Percentiles rank a stretch among this genome's conserved stretches.
Evolutionary conservation across 371 early-diverging fungal species (phyloP).

Genomic region (Lichtheimia hyalospora): DNA sequence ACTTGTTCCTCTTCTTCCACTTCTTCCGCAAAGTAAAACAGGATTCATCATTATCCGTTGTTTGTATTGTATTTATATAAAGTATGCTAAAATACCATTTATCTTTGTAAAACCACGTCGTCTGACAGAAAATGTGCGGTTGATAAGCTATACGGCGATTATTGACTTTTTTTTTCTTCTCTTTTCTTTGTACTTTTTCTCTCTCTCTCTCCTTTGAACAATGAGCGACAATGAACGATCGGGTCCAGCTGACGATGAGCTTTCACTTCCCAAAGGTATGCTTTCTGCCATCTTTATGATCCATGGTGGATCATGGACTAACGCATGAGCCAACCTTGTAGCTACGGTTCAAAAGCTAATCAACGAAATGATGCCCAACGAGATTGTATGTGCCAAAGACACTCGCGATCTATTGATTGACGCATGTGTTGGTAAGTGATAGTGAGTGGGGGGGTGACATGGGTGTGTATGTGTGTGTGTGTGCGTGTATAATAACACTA

Average conservation of each 20-base stretch:
- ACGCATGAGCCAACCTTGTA: slow-evolving; percentile 19
- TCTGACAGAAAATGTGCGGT: too few species aligned
- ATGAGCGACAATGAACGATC: slow-evolving; percentile 83
- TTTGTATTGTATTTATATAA: too few species aligned
- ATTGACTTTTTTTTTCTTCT: too few species aligned
- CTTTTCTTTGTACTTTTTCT: neutral
- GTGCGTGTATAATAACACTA: neutral
- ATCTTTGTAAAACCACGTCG: too few species aligned
- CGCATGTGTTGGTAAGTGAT: slow-evolving; percentile 84
- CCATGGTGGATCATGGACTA: neutral
- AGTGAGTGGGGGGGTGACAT: too few species aligned
- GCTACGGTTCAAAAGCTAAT: slow-evolving; percentile 98
- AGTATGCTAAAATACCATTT: too few species aligned
- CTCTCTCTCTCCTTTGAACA: neutral
- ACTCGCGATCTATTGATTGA: slow-evolving; percentile 93
- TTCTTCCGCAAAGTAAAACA: too few species aligned
- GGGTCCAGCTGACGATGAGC: slow-evolving; percentile 73
- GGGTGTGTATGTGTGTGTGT: neutral
- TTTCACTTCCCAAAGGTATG: slow-evolving; percentile 85
- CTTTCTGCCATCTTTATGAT: neutral
- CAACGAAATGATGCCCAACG: slow-evolving; percentile 90
- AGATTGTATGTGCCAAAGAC: slow-evolving; percentile 91
- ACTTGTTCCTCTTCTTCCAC: too few species aligned
- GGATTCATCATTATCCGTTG: too few species aligned
- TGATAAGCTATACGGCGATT: too few species aligned